Evolutionary conservation across 1,284 basidiomycete species (phyloP), one percentile per base, ranked within the genome.

Genomic region (Rhodotorula sp.): DNA sequence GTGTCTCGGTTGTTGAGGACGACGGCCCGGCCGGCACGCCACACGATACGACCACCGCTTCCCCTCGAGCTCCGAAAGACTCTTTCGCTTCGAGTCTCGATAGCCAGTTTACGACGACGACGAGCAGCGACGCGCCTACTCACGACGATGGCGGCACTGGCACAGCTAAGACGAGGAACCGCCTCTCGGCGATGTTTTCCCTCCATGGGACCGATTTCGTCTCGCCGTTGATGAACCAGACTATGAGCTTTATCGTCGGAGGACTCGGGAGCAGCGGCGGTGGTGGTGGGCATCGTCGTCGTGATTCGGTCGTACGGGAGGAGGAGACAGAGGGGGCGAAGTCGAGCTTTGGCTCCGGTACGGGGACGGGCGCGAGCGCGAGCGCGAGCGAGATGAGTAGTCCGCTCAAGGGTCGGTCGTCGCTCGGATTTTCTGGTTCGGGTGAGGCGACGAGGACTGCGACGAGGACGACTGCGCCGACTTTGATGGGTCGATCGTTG

Each of bases 151-250:
- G n/a, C n/a, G n/a, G n/a, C n/a, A n/a, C n/a, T n/a, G n/a, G n/a
- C n/a, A n/a, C n/a, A n/a, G n/a, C n/a, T n/a, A n/a, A n/a, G n/a
- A 49, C 65, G 44, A 42, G 37, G 37, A 15, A 26, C 44, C 29
- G 37, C 5, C 58, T 61, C 5, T 33, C 45, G 24, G 24, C 49
- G 37, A 42, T 37, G 6, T 60, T 60, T 3, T 42, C 20, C 1
- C 22, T 33, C 10, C 26, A 30, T 10, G 48, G 30, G 6, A 54
- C 30, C 18, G 61, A 42, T 3, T 18, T 55, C 37, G 62, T 33
- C 59, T 66, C 65, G 62, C 62, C 62, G 20, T 29, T 62, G 30
- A 45, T 62, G 42, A 29, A 29, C 12, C 62, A 62, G 42, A 55
- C 53, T 15, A 22, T 62, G 8, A 29, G 22, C 8, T 60, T 49